Evolutionary conservation across 2,329 filamentous ascomycete genomes (phyloP).

Genomic region (Aspergillus neotritici): DNA sequence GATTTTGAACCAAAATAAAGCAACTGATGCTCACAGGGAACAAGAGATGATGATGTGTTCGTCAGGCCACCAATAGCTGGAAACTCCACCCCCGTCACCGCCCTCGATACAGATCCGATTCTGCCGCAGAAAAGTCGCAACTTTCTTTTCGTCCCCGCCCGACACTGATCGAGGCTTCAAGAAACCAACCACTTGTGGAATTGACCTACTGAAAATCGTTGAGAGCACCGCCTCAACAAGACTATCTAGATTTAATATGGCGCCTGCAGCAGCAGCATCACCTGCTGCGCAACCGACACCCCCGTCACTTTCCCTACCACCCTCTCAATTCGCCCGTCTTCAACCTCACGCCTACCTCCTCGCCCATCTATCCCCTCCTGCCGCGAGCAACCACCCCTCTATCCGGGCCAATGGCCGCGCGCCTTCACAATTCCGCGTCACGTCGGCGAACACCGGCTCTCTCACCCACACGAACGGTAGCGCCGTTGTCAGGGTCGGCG

Average conservation of each 20-base stretch:
- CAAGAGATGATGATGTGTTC: no score
- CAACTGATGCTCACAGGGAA: no score
- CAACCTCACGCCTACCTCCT: slow-evolving; percentile 85
- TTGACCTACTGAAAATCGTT: background rate
- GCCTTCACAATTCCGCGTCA: slow-evolving; percentile 62
- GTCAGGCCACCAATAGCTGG: no score
- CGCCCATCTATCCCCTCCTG: slow-evolving; percentile 67
- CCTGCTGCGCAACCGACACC: slow-evolving; percentile 21
- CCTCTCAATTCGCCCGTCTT: slow-evolving; percentile 73
- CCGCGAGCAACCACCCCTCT: slow-evolving; percentile 47
- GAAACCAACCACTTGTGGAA: background rate
- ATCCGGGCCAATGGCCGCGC: slow-evolving; percentile 76
- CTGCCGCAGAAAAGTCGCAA: slow-evolving; percentile 15
- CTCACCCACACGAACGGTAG: slow-evolving; percentile 87
- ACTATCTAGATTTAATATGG: slow-evolving; percentile 15
- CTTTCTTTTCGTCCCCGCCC: slow-evolving; percentile 13
- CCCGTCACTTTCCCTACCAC: slow-evolving; percentile 53
- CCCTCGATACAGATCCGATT: slow-evolving; percentile 12
- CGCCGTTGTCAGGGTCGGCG: slow-evolving; percentile 78
- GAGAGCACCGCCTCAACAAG: background rate
- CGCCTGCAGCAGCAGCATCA: slow-evolving; percentile 14
- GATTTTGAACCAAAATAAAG: no score
- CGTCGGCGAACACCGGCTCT: slow-evolving; percentile 75
- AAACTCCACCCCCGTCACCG: slow-evolving; percentile 7
- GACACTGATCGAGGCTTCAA: slow-evolving; percentile 3